Evolutionary conservation across 805 yeast species (phyloP).

Genomic region (Soucietia sequanensis): DNA sequence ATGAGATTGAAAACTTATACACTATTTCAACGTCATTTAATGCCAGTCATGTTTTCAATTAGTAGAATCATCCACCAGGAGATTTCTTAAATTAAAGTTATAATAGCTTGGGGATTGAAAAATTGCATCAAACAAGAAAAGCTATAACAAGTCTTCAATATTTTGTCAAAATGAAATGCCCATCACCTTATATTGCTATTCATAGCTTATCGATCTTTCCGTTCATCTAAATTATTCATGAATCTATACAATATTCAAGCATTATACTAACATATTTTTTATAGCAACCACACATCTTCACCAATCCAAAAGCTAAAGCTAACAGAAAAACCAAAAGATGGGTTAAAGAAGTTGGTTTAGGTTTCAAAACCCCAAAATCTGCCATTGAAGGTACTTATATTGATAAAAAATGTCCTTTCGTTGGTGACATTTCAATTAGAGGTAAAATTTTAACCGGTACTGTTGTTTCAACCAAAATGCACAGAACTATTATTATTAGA

Average conservation of each 20-base stretch:
- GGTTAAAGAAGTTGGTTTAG: constrained; percentile 99
- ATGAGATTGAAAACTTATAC: too few species aligned
- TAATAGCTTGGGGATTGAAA: too few species aligned
- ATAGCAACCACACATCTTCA: constrained; percentile 99
- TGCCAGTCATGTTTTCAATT: too few species aligned
- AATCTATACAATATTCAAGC: background rate
- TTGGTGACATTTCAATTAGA: constrained; percentile 95
- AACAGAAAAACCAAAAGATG: constrained; percentile 99
- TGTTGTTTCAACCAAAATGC: constrained; percentile 99
- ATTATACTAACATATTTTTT: constrained; percentile 41
- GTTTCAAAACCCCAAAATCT: constrained; percentile 99
- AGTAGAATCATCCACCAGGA: too few species aligned
- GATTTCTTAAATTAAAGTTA: too few species aligned
- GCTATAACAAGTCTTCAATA: too few species aligned
- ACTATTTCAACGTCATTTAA: too few species aligned
- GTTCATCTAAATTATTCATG: background rate
- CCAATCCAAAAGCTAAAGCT: constrained; percentile 99
- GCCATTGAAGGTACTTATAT: constrained; percentile 99
- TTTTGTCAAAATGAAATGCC: too few species aligned
- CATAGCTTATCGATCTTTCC: too few species aligned
- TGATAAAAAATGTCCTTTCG: constrained; percentile 99
- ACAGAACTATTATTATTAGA: constrained; percentile 99
- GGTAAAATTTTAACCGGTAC: constrained; percentile 99
- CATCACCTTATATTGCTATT: too few species aligned
- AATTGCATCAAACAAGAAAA: too few species aligned